Evolutionary conservation across 768 basidiomycete genomes (phyloP).

Genomic region (Boletus rufocinnamomeus): DNA sequence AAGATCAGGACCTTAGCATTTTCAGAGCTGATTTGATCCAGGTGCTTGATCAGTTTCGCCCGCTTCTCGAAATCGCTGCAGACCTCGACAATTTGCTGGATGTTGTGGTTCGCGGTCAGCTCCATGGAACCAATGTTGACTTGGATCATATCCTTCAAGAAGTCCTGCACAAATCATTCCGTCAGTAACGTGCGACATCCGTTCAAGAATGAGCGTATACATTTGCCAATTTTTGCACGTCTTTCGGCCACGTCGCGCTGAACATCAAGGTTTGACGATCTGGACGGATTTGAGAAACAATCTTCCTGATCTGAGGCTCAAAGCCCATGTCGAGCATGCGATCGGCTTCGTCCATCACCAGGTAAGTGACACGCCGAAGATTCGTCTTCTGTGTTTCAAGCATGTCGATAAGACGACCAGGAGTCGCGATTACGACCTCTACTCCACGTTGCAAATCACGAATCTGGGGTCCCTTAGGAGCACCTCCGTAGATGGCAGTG

Average conservation of each 20-base stretch:
- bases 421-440: slow-evolving; percentile 99
- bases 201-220: slow-evolving; percentile 40
- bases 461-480: slow-evolving; percentile 97
- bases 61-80: slow-evolving; percentile 98
- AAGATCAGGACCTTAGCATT: slow-evolving; percentile 99
- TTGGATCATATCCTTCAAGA: slow-evolving; percentile 95
- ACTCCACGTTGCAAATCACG: slow-evolving; percentile 96
- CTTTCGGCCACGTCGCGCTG: slow-evolving; percentile 99
- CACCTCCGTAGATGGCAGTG: slow-evolving; percentile 98
- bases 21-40: slow-evolving; percentile 94
- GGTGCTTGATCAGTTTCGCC: slow-evolving; percentile 91
- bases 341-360: slow-evolving; percentile 99
- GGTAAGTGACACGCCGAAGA: slow-evolving; percentile 92
- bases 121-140: slow-evolving; percentile 99
- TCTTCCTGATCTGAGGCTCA: slow-evolving; percentile 99
- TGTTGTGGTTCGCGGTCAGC: slow-evolving; percentile 97
- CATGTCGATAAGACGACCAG: slow-evolving; percentile 99
- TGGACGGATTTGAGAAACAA: slow-evolving; percentile 94
- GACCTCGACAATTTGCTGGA: slow-evolving; percentile 93
- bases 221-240: slow-evolving; percentile 95
- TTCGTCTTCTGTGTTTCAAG: slow-evolving; percentile 96
- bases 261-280: slow-evolving; percentile 99
- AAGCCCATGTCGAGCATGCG: slow-evolving; percentile 99
- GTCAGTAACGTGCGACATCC: background rate
- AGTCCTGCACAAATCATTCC: slow-evolving; percentile 61